A percentile compares a stretch with the other conserved stretches of the same genome.
Evolutionary conservation across 2,329 filamentous ascomycete genomes (phyloP).

Genomic region (Exophiala viscosa): DNA sequence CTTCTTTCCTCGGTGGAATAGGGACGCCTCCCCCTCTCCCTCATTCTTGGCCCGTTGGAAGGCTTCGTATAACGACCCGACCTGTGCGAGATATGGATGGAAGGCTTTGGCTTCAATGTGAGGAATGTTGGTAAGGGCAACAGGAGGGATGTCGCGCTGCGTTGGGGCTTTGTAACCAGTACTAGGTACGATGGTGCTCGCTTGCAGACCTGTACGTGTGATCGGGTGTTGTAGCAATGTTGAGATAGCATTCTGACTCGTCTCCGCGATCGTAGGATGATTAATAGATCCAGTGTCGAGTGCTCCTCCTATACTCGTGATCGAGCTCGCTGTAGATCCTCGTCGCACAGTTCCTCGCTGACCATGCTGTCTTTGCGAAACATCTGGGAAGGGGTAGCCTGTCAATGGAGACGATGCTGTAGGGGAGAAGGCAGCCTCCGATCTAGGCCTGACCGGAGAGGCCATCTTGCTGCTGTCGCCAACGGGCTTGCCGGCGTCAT

Average conservation of each 20-base stretch:
- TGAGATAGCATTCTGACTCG: slow-evolving; percentile 90
- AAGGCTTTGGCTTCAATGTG: slow-evolving; percentile 78
- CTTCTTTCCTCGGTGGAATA: slow-evolving; percentile 44
- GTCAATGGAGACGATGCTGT: slow-evolving; percentile 14
- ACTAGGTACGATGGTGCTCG: slow-evolving; percentile 66
- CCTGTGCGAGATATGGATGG: slow-evolving; percentile 75
- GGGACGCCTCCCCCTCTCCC: slow-evolving; percentile 58
- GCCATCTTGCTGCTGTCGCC: slow-evolving; percentile 11
- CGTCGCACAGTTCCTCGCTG: slow-evolving; percentile 50
- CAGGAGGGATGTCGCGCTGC: slow-evolving; percentile 84
- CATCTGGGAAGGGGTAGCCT: slow-evolving; percentile 26
- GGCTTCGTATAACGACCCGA: slow-evolving; percentile 83
- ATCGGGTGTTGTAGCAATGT: slow-evolving; percentile 90
- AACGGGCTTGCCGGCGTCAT: not conserved
- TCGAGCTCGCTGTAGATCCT: slow-evolving; percentile 81
- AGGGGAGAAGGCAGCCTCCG: slow-evolving; percentile 15
- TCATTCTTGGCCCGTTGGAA: slow-evolving; percentile 78
- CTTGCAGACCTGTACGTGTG: slow-evolving; percentile 78
- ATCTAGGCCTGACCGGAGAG: slow-evolving; percentile 16
- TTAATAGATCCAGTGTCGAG: slow-evolving; percentile 63
- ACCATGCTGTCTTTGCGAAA: slow-evolving; percentile 11
- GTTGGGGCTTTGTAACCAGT: slow-evolving; percentile 79
- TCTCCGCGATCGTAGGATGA: slow-evolving; percentile 60
- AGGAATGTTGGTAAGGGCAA: slow-evolving; percentile 82
- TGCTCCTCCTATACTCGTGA: slow-evolving; percentile 79